phyloP scores from a whole-genome alignment of 352 stramenopile species.

The Phytophthora sojae region DNA sequence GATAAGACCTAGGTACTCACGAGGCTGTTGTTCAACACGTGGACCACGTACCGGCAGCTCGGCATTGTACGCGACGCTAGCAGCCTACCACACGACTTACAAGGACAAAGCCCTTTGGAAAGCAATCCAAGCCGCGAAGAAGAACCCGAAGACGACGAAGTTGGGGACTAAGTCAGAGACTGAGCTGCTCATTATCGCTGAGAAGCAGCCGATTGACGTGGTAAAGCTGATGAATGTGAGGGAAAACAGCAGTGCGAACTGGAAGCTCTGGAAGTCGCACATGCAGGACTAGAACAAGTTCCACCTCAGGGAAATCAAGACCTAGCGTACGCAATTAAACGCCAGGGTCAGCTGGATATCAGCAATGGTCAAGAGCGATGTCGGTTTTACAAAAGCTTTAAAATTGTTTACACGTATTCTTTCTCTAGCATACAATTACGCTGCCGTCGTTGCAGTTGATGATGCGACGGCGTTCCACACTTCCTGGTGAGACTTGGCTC shows the following conservation, averaged over 20 bases:
- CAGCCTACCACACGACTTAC: no score
- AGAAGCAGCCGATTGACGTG: background rate
- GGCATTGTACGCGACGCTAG: no score
- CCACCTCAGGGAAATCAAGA: no score
- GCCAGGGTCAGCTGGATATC: no score
- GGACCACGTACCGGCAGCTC: background rate
- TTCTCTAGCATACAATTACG: background rate
- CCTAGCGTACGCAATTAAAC: no score
- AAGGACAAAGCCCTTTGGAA: no score
- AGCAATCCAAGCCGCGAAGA: background rate
- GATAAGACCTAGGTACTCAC: background rate
- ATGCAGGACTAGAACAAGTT: no score
- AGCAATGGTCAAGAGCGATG: no score
- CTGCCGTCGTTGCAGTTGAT: background rate
- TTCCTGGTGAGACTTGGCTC: background rate
- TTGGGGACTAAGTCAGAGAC: background rate
- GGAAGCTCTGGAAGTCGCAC: no score
- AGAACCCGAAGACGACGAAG: background rate
- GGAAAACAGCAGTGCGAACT: no score
- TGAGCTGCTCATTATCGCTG: background rate
- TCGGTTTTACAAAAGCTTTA: no score
- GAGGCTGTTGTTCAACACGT: conserved; percentile 6
- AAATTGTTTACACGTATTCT: background rate
- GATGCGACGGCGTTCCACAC: background rate
- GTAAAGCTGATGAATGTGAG: no score